phyloP scores from a whole-genome alignment of 495 filamentous ascomycete species.

The Pseudomonodictys pantanalensis region DNA sequence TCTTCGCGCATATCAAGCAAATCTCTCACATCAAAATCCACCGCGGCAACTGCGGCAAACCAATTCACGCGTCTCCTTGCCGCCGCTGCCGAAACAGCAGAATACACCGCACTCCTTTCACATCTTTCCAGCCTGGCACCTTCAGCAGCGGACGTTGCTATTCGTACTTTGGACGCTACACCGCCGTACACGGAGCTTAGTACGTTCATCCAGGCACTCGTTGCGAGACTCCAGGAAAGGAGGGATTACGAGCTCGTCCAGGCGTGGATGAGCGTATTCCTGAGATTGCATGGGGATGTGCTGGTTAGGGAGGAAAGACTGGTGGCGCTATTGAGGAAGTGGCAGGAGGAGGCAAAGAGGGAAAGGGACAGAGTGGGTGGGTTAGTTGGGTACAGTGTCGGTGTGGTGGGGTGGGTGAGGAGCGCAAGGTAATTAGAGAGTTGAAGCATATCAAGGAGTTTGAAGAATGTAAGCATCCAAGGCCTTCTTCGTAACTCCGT shows the following conservation, averaged over 20 bases:
- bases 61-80: constrained; percentile 61
- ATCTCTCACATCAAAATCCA: constrained; percentile 38
- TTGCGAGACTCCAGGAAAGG: constrained; percentile 58
- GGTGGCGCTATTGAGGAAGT: constrained; percentile 47
- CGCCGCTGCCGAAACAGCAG: constrained; percentile 45
- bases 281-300: constrained; percentile 69
- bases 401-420: constrained; percentile 84
- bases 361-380: constrained; percentile 69
- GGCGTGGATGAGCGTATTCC: constrained; percentile 93
- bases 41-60: constrained; percentile 34
- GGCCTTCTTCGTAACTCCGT: neutral
- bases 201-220: constrained; percentile 74
- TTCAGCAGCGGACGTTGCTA: constrained; percentile 79
- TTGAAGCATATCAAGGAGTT: neutral
- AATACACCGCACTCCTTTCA: constrained; percentile 56
- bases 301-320: constrained; percentile 41
- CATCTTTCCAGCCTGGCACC: constrained; percentile 77
- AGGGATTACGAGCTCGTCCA: constrained; percentile 90
- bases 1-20: constrained; percentile 21
- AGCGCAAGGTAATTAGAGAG: constrained; percentile 45
- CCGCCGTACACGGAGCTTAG: constrained; percentile 52
- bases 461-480: neutral
- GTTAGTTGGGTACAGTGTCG: constrained; percentile 80
- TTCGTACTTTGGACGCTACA: constrained; percentile 66
- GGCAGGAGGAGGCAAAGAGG: constrained; percentile 63